Evolutionary conservation across 768 basidiomycete species (phyloP), one percentile per base, ranked within the genome.

Genomic region (Phlebiopsis flavidoalba): DNA sequence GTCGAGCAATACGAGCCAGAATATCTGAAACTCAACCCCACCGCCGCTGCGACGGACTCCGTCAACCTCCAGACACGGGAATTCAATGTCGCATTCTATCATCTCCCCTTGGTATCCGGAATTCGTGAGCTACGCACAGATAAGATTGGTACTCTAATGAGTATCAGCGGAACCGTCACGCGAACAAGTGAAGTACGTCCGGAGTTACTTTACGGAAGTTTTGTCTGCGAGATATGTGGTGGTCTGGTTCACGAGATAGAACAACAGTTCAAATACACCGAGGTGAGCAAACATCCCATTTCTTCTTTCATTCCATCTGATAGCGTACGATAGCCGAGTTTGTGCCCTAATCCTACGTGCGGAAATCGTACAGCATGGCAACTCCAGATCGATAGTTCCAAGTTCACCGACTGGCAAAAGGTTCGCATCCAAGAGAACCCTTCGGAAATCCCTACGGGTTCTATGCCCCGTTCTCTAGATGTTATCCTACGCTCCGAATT

Each of bases 261-360:
- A 71, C 97, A 99, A 71, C 97, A 99, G 71, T 99, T 99, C 83
- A 99, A 98, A 72, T 98, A 98, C 72, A 99, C 97, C 19, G 97
- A 98, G 80, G 95, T 95, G 65, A 53, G 69, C 56, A 19, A 21
- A 57, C 14, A 33, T n/a, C n/a, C n/a, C n/a, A 12, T 1, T 58
- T 19, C 3, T 12, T 21, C 24, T 3, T 35, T 74, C 65, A 46
- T 53, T 31, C 12, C 51, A 52, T 26, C 55, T 36, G 19, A 35
- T 35, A 22, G 7, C 63, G 12, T 53, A 12, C 10, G 62, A 24
- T 62, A 98, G 93, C 97, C 97, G 11, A 85, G 85, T 55, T 77
- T 98, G 47, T 99, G 97, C 71, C 97, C 93, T 17, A 99, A 99
- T 69, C 87, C 90, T 19, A 91, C 90, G 0, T 99, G 97, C 69